Conservation (phyloP, 371 early-diverging fungal genomes). For the Mortierella sp. region DNA sequence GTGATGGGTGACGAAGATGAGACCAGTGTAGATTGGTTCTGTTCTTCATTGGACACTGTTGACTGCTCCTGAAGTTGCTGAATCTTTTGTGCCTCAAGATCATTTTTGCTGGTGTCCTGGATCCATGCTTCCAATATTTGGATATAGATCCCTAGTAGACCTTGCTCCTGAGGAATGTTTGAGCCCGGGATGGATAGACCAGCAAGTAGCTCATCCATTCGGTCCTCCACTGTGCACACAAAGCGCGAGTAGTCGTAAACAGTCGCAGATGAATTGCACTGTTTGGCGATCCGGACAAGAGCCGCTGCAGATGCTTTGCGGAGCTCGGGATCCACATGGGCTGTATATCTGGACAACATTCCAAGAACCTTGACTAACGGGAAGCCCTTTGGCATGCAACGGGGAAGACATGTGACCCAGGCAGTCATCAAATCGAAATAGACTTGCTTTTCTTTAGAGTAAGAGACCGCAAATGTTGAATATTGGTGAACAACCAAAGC, state of each 20-base stretch:
- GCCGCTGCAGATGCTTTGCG: slow-evolving; percentile 73
- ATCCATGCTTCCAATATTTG: slow-evolving; percentile 62
- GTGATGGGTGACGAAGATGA: slow-evolving; percentile 18
- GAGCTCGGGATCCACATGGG: slow-evolving; percentile 88
- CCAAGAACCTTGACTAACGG: slow-evolving; percentile 75
- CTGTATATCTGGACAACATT: slow-evolving; percentile 78
- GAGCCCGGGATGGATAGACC: slow-evolving; percentile 33
- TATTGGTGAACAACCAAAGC: slow-evolving; percentile 67
- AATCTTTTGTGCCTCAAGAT: neutral
- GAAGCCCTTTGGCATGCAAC: slow-evolving; percentile 76
- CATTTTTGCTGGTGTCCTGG: slow-evolving; percentile 51
- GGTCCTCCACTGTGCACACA: slow-evolving; percentile 70
- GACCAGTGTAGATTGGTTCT: neutral
- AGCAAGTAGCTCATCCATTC: slow-evolving; percentile 63
- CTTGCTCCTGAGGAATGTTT: slow-evolving; percentile 27
- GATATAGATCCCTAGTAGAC: slow-evolving; percentile 54
- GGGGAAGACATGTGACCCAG: slow-evolving; percentile 78
- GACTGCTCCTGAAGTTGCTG: neutral
- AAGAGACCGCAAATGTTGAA: slow-evolving; percentile 65
- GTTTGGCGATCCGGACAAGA: slow-evolving; percentile 72
- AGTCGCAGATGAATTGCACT: slow-evolving; percentile 70
- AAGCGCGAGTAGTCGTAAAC: slow-evolving; percentile 66
- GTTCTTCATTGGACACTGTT: slow-evolving; percentile 8
- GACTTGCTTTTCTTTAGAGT: slow-evolving; percentile 72
- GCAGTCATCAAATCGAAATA: slow-evolving; percentile 74